Evolutionary conservation across 169 alveolate genomes (phyloP).

Genomic region (Perkinsus olseni): DNA sequence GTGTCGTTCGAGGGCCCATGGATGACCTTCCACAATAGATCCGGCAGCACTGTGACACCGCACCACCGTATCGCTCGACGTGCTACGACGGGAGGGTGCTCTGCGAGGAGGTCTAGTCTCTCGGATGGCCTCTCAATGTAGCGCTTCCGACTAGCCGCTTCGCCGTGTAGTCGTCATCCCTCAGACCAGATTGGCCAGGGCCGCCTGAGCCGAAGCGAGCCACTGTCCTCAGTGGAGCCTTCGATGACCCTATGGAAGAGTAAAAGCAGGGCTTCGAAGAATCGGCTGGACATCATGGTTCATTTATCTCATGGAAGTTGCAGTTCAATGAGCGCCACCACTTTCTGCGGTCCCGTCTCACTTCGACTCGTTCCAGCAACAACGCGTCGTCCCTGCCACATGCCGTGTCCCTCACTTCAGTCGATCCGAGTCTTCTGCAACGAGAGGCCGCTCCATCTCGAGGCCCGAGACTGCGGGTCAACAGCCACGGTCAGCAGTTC

Average conservation of each 20-base stretch:
- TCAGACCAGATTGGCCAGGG: neutral
- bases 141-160: neutral
- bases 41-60: neutral
- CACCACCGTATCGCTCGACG: neutral
- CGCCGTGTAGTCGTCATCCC: neutral
- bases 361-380: too few relatives aligned
- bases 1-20: neutral
- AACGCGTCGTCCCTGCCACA: too few relatives aligned
- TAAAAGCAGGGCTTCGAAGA: neutral
- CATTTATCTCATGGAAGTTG: too few relatives aligned
- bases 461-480: too few relatives aligned
- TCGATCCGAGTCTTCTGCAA: too few relatives aligned
- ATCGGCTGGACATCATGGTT: too few relatives aligned
- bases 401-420: too few relatives aligned
- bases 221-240: neutral
- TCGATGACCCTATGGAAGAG: neutral
- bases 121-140: neutral
- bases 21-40: neutral
- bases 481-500: neutral
- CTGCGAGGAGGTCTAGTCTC: neutral
- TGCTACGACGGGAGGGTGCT: neutral
- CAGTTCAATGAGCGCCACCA: too few relatives aligned
- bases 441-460: too few relatives aligned
- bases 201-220: neutral
- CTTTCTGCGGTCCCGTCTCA: too few relatives aligned